Conservation (phyloP, 2,329 filamentous ascomycete species). For the Hysterium pulicare region DNA sequence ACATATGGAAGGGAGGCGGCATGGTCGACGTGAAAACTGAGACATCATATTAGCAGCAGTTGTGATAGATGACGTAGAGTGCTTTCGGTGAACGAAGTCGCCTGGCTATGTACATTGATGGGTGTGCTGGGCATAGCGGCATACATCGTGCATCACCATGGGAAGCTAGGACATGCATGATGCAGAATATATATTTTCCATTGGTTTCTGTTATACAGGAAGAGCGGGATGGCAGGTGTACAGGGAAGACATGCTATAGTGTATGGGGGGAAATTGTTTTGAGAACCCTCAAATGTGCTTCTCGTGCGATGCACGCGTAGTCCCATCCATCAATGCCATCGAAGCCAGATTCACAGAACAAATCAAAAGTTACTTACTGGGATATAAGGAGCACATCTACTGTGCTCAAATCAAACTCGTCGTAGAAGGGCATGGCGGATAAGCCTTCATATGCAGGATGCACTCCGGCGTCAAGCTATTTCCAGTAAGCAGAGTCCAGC, state of each 20-base stretch:
- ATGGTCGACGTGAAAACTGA: conserved; percentile 96
- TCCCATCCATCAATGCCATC: neutral
- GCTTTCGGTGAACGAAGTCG: conserved; percentile 3
- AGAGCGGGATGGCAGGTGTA: conserved; percentile 11
- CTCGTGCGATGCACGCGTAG: neutral
- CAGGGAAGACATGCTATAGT: neutral
- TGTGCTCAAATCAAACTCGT: conserved; percentile 95
- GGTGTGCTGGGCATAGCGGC: conserved; percentile 5
- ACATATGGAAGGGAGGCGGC: conserved; percentile 98
- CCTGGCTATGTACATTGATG: conserved; percentile 19
- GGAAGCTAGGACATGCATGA: conserved; percentile 26
- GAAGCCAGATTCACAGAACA: conserved; percentile 7
- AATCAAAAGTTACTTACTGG: conserved; percentile 71
- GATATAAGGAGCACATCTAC: conserved; percentile 96
- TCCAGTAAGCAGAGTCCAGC: conserved; percentile 19
- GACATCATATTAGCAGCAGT: conserved; percentile 5
- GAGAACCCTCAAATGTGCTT: neutral
- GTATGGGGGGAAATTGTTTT: neutral
- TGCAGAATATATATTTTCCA: conserved; percentile 37
- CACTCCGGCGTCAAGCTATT: conserved; percentile 90
- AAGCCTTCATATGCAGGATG: conserved; percentile 95
- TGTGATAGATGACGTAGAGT: neutral
- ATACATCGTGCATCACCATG: conserved; percentile 32
- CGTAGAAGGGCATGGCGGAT: conserved; percentile 91
- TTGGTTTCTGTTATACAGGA: conserved; percentile 39